Evolutionary conservation across 2,329 filamentous ascomycete species (phyloP).

Genomic region (Cercospora sesami): DNA sequence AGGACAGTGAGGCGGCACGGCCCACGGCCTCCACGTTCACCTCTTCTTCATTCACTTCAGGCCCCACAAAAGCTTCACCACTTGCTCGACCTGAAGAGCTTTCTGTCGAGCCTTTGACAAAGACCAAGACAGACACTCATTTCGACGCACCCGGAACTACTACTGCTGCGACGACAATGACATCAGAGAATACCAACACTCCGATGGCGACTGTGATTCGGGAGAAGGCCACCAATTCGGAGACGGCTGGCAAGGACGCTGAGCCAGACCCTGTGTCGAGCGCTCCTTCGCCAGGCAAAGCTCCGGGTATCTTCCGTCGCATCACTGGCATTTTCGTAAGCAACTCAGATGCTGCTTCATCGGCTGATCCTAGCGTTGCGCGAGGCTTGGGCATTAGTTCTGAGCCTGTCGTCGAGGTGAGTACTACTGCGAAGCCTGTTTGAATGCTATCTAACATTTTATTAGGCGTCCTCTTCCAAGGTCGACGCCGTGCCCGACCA

Average conservation of each 20-base stretch:
- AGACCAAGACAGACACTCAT: not conserved
- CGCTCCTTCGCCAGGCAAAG: not conserved
- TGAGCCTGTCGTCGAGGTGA: conserved; percentile 1
- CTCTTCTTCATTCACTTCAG: not conserved
- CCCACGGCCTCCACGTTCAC: not conserved
- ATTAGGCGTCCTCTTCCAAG: not conserved
- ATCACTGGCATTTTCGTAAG: conserved; percentile 3
- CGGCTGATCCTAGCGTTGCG: not conserved
- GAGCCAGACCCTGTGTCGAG: not conserved
- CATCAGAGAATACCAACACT: not conserved
- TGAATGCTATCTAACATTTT: not conserved
- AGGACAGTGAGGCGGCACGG: not conserved
- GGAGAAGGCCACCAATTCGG: not conserved
- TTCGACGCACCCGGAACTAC: not conserved
- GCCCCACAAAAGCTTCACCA: not conserved
- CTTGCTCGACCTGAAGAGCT: not conserved
- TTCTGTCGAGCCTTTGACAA: not conserved
- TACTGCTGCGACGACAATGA: not conserved
- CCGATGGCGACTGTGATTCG: not conserved
- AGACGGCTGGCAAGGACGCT: not conserved
- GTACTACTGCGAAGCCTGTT: not conserved
- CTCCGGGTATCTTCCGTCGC: conserved; percentile 2
- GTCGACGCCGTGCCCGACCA: not conserved
- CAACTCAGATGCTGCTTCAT: not conserved
- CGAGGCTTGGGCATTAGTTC: not conserved